Percentiles rank a stretch among this genome's conserved stretches.
Evolutionary conservation across 768 basidiomycete genomes (phyloP).

Genomic region (Sutorius australiensis): DNA sequence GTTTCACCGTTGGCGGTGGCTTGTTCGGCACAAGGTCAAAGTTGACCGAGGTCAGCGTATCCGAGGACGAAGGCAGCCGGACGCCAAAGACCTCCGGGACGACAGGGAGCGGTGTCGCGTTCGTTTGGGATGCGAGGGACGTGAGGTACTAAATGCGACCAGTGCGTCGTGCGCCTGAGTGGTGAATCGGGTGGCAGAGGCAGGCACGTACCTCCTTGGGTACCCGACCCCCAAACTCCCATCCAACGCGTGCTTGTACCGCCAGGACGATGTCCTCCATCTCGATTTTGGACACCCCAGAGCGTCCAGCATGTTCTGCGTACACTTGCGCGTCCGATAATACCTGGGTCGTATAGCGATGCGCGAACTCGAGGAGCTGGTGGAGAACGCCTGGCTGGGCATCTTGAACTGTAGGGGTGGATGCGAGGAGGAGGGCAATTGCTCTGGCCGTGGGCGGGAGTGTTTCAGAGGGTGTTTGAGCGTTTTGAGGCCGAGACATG

Average conservation of each 20-base stretch:
- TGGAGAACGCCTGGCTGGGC: constrained; percentile 83
- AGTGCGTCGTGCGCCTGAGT: background rate
- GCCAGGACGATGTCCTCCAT: constrained; percentile 79
- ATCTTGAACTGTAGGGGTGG: constrained; percentile 81
- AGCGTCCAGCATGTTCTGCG: constrained; percentile 77
- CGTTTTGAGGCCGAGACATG: constrained; percentile 41
- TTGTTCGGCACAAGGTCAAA: constrained; percentile 85
- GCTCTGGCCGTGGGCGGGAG: constrained; percentile 83
- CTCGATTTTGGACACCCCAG: constrained; percentile 63
- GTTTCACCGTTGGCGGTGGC: constrained; percentile 70
- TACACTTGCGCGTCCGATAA: constrained; percentile 83
- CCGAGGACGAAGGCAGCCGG: constrained; percentile 63
- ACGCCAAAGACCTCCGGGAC: constrained; percentile 90
- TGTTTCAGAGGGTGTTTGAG: constrained; percentile 45
- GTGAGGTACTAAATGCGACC: constrained; percentile 56
- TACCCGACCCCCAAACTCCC: constrained; percentile 87
- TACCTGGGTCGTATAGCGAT: constrained; percentile 80
- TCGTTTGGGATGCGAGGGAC: constrained; percentile 80
- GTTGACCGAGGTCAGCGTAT: constrained; percentile 76
- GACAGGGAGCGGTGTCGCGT: constrained; percentile 71
- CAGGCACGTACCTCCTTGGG: constrained; percentile 71
- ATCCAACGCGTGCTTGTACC: constrained; percentile 85
- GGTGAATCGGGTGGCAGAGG: background rate
- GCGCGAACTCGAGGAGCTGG: constrained; percentile 82
- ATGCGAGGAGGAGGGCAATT: constrained; percentile 78